Evolutionary conservation across 139 green algal genomes (phyloP).

Genomic region (Medakamo hakoo): DNA sequence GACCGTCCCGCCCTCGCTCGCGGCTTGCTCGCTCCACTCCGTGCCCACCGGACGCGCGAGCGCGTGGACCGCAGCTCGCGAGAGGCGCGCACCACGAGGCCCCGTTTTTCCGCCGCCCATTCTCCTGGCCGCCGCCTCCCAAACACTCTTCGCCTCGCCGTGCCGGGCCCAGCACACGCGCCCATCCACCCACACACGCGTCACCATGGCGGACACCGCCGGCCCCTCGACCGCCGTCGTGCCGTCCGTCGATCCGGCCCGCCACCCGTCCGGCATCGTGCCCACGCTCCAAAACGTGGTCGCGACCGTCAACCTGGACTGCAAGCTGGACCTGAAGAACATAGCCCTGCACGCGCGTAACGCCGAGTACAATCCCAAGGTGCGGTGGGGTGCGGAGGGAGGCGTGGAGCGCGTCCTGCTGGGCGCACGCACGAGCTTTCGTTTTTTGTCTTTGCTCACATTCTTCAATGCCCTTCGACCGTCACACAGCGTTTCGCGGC

Average conservation of each 20-base stretch:
- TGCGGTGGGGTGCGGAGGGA: conserved; percentile 9
- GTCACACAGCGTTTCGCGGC: conserved; percentile 87
- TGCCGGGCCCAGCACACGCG: no score
- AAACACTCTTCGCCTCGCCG: no score
- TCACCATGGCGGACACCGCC: neutral
- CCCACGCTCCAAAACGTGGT: conserved; percentile 86
- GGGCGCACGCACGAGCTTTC: neutral
- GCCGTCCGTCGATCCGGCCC: conserved; percentile 33
- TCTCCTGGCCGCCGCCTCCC: no score
- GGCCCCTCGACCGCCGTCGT: neutral
- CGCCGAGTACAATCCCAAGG: conserved; percentile 98
- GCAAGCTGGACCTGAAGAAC: conserved; percentile 83
- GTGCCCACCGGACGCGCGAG: no score
- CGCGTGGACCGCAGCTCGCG: no score
- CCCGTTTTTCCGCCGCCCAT: no score
- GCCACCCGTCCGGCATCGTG: conserved; percentile 80
- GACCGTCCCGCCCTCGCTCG: no score
- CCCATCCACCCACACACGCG: no score
- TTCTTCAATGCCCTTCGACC: neutral
- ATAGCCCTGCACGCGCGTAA: conserved; percentile 94
- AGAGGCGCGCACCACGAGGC: no score
- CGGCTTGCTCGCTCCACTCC: no score
- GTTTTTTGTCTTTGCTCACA: no score
- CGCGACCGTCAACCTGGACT: conserved; percentile 87
- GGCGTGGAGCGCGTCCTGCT: neutral